phyloP scores from a whole-genome alignment of 2,329 filamentous ascomycete genomes.

The Fusarium tanahbumbuense region DNA sequence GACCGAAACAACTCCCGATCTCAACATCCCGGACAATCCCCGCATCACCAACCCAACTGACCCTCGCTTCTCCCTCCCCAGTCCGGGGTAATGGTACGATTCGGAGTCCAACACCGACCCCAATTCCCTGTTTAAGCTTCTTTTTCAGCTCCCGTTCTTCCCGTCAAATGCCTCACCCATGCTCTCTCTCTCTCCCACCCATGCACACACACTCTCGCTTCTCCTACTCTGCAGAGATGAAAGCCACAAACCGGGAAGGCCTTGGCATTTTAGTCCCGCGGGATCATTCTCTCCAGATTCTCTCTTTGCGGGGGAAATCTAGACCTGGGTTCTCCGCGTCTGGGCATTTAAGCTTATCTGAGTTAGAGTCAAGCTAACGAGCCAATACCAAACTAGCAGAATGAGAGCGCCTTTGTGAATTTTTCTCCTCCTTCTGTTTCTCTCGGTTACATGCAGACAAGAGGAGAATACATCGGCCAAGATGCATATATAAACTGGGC shows the following conservation, averaged over 20 bases:
- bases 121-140: not conserved
- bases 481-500: slow-evolving; percentile 4
- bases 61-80: not conserved
- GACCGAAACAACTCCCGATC: not conserved
- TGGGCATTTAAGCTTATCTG: slow-evolving; percentile 7
- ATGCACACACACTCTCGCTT: too few species aligned
- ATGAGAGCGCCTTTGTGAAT: not conserved
- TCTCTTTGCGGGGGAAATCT: not conserved
- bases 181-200: not conserved
- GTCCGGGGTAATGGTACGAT: not conserved
- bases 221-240: not conserved
- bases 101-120: not conserved
- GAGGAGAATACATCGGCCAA: not conserved
- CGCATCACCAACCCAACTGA: not conserved
- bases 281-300: not conserved
- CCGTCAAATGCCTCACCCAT: not conserved
- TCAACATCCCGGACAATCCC: not conserved
- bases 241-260: not conserved
- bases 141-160: slow-evolving; percentile 2
- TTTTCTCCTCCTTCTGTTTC: not conserved
- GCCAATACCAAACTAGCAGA: not conserved
- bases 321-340: slow-evolving; percentile 7
- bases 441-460: not conserved
- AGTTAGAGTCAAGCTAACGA: not conserved
- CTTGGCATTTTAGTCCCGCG: slow-evolving; percentile 4